Evolutionary conservation across 2,329 filamentous ascomycete genomes (phyloP), one percentile per base, ranked within the genome.

Genomic region (Alternaria sp.): DNA sequence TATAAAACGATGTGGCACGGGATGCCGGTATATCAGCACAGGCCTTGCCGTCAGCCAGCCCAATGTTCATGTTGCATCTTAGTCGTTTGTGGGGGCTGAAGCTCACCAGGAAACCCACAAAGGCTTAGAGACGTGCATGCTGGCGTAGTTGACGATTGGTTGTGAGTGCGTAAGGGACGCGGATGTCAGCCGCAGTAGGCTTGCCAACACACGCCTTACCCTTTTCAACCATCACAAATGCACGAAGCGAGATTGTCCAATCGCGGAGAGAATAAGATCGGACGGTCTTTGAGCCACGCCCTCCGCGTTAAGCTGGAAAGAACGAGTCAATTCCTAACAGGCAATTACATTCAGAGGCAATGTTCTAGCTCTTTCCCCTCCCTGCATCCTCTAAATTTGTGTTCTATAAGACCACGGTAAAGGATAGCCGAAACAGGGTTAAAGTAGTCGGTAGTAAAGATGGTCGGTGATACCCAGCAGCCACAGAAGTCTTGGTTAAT

Each of bases 11-110:
- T 14, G 22, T 14, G 36, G 34, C 34, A 63, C 55, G 57, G 18
- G 30, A 58, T 32, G 36, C 7, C n/a, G 16, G 36, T 38, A 18
- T 10, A 38, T 18, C 36, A 38, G 45, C 54, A 54, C 57, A 40
- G 51, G 45, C 54, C 32, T 32, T 49, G 27, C 40, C 51, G 49
- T 48, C 52, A 52, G 51, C 52, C 55, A 64, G 52, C 55, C 57
- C 61, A 41, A 49, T 34, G 38, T 51, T 45, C 34, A 60, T 57
- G 28, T 27, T 50, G 38, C 48, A 57, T 34, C 43, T 49, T 44
- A 43, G 32, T 32, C 43, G 48, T 27, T 54, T 54, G 12, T 34
- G 51, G 41, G 43, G 56, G 46, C 41, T 48, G 41, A 53, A 16
- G 28, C 22, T 49, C 14, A 44, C 30, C 25, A 54, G 43, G 28